A percentile compares a stretch with the other conserved stretches of the same genome.
These are phyloP conservation scores for Trichoderma atrobrunneum DNA, from an alignment of 2,329 filamentous ascomycete genomes.

Conservation along the genomic window DNA sequence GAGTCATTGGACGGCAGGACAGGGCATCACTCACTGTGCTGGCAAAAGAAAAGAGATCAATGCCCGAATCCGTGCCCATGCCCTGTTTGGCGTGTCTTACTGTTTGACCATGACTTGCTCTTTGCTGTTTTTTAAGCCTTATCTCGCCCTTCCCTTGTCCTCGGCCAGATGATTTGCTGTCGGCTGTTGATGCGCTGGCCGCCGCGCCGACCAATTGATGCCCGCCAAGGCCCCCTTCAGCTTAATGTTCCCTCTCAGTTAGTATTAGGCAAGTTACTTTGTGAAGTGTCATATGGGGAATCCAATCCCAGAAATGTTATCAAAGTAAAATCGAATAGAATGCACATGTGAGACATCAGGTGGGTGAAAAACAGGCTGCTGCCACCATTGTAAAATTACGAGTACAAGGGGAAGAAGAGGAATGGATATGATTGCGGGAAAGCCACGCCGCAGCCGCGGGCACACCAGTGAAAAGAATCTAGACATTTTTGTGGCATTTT, in stretches of 20 bases:
- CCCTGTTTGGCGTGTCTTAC: neutral
- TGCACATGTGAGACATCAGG: neutral
- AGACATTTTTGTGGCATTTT: neutral
- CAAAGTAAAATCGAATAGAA: neutral
- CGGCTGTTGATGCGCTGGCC: neutral
- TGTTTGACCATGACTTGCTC: neutral
- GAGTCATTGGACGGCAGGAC: neutral
- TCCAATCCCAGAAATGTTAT: neutral
- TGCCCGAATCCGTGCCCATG: neutral
- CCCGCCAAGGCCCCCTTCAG: constrained; percentile 1
- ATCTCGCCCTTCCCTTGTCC: neutral
- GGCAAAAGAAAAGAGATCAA: neutral
- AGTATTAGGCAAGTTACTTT: constrained; percentile 3
- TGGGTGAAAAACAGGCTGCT: too few species aligned
- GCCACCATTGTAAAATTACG: neutral
- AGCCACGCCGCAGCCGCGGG: constrained; percentile 8
- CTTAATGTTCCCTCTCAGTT: neutral
- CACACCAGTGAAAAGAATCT: neutral
- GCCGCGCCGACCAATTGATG: constrained; percentile 9
- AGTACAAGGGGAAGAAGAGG: neutral
- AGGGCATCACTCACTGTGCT: neutral
- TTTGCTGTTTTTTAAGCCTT: neutral
- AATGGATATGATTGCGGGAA: neutral
- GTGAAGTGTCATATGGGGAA: neutral
- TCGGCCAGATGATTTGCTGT: constrained; percentile 7